A percentile compares a stretch with the other conserved stretches of the same genome.
phyloP scores from a whole-genome alignment of 177 flowering plant species.

The Tripterygium wilfordii region DNA sequence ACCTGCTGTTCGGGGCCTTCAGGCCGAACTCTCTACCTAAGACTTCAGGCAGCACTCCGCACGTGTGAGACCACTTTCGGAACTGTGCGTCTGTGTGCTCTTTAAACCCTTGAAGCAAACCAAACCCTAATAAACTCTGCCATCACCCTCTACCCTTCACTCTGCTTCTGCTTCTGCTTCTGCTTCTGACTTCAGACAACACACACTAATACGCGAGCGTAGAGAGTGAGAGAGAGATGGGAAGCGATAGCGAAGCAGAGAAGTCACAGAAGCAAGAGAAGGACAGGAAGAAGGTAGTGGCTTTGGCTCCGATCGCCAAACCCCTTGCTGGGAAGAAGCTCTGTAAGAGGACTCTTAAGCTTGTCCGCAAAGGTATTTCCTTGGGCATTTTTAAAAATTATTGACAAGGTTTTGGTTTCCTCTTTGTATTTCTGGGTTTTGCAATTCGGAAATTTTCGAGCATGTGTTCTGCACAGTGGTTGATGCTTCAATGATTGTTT shows the following conservation, averaged over 20 bases:
- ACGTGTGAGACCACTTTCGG: too few relatives aligned
- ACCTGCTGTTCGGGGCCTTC: too few relatives aligned
- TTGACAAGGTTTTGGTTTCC: not conserved
- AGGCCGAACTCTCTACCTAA: too few relatives aligned
- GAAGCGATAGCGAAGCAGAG: constrained; percentile 75
- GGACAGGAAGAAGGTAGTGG: constrained; percentile 64
- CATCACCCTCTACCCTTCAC: not conserved
- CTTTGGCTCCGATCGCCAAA: constrained; percentile 84
- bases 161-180: too few relatives aligned
- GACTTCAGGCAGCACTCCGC: too few relatives aligned
- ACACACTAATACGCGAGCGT: not conserved
- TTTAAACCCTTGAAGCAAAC: not conserved
- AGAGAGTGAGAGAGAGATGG: constrained; percentile 32
- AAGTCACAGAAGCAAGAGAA: constrained; percentile 35
- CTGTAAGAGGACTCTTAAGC: constrained; percentile 78
- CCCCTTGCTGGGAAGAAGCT: constrained; percentile 95
- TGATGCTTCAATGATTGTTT: not conserved
- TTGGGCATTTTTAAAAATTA: not conserved
- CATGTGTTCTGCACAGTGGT: not conserved
- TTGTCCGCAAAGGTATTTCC: constrained; percentile 63
- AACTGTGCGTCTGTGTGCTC: too few relatives aligned
- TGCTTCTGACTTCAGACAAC: not conserved
- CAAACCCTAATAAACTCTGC: not conserved
- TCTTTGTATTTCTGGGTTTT: not conserved
- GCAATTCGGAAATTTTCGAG: too few relatives aligned